Evolutionary conservation across 2,329 filamentous ascomycete genomes (phyloP).

Genomic region (Phoma sp.): DNA sequence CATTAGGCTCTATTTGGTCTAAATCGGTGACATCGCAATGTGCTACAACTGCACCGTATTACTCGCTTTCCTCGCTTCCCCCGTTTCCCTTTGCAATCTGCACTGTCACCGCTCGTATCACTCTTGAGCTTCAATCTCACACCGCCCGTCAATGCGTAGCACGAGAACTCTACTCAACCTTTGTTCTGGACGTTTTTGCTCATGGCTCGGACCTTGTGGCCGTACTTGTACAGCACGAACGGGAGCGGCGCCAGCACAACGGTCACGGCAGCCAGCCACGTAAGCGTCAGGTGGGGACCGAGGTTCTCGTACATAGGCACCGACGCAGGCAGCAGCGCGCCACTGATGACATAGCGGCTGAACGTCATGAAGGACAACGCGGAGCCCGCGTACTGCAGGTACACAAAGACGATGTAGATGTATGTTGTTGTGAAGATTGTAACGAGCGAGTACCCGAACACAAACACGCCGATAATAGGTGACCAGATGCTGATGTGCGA

Average conservation of each 20-base stretch:
- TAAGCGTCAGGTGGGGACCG: slow-evolving; percentile 54
- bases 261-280: slow-evolving; percentile 48
- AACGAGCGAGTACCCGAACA: slow-evolving; percentile 52
- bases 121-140: too few species aligned
- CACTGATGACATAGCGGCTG: slow-evolving; percentile 45
- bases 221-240: slow-evolving; percentile 47
- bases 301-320: slow-evolving; percentile 51
- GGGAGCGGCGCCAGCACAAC: slow-evolving; percentile 44
- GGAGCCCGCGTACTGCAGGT: slow-evolving; percentile 52
- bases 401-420: slow-evolving; percentile 50
- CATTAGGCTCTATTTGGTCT: too few species aligned
- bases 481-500: neutral
- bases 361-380: slow-evolving; percentile 49
- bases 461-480: slow-evolving; percentile 13
- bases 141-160: too few species aligned
- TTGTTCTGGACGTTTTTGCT: too few species aligned
- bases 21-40: too few species aligned
- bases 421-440: slow-evolving; percentile 53
- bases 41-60: too few species aligned
- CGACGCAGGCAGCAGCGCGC: slow-evolving; percentile 51
- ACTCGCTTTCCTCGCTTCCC: too few species aligned
- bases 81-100: too few species aligned
- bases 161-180: too few species aligned
- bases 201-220: too few species aligned
- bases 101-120: too few species aligned